Evolutionary conservation across 139 green algal genomes (phyloP), one percentile per base, ranked within the genome.

Genomic region (Chlorella vulgaris): DNA sequence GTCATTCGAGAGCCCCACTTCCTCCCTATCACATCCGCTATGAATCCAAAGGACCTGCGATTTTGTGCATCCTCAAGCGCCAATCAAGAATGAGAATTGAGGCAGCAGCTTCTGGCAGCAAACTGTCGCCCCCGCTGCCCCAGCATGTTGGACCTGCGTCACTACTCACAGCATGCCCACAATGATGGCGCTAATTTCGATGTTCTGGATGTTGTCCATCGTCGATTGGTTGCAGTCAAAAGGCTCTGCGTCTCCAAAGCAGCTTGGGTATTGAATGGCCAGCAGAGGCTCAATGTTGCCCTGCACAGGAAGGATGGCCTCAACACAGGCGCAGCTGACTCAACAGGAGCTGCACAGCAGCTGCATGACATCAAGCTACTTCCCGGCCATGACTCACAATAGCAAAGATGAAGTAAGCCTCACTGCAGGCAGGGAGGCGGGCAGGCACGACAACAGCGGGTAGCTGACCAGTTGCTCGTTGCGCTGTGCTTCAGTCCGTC

Each of bases 21-120:
- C 55, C 92, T 85, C 3, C 91, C 91, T 4, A 93, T 91, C 31
- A 81, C 51, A 69, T 95, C 91, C 1, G 83, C 90, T 22, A 93
- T 29, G 28, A 81, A 86, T 8, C 89, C 89, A 55, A 92, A 85
- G 0, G 55, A 35, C 1, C 8, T 31, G 31, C 26, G 62, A 8
- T n/a, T 6, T 2, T 40, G 31, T n/a, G 4, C 10, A 31, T 7
- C 4, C 15, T 39, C 60, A 4, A 39, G 28, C 31, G 29, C 33
- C 38, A 31, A 90, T 7, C 81, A 58, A 58, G 15, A 58, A 58
- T 58, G 13, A 58, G 47, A 58, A 58, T 15, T 58, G 47, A 58
- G 47, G 13, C n/a, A n/a, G n/a, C n/a, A n/a, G n/a, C n/a, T n/a
- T n/a, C n/a, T n/a, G n/a, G n/a, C n/a, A n/a, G n/a, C n/a, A n/a